A percentile compares a stretch with the other conserved stretches of the same genome.
Evolutionary conservation across 2,329 filamentous ascomycete species (phyloP).

Genomic region (Paradendryphiella salina): DNA sequence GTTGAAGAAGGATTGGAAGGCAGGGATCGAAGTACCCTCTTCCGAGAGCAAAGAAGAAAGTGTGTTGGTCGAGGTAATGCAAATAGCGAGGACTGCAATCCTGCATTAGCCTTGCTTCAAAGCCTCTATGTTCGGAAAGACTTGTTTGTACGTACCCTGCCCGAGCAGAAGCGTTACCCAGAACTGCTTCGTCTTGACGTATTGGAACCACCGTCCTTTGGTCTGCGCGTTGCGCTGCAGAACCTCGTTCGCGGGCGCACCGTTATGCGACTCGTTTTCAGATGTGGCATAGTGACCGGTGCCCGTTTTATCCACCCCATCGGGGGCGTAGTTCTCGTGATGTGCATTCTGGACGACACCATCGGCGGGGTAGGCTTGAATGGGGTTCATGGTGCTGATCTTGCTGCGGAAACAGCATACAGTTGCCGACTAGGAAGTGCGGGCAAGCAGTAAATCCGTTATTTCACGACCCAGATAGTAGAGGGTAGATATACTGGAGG

Average conservation of each 20-base stretch:
- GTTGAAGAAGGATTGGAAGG: constrained; percentile 95
- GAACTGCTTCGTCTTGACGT: constrained; percentile 82
- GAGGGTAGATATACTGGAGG: constrained; percentile 28
- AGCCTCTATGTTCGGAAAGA: background rate
- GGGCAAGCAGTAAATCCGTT: no score
- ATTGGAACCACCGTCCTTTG: constrained; percentile 62
- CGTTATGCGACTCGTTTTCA: constrained; percentile 34
- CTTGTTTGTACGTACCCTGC: constrained; percentile 46
- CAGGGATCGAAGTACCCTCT: constrained; percentile 77
- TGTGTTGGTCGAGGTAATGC: constrained; percentile 91
- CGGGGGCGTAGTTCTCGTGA: constrained; percentile 21
- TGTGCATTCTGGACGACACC: constrained; percentile 24
- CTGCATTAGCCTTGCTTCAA: background rate
- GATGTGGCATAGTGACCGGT: constrained; percentile 25
- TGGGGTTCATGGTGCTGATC: constrained; percentile 14
- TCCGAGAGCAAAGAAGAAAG: constrained; percentile 75
- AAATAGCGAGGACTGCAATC: constrained; percentile 59
- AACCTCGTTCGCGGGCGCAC: constrained; percentile 22
- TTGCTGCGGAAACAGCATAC: background rate
- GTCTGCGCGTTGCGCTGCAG: constrained; percentile 45
- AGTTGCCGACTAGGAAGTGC: no score
- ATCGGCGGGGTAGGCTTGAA: constrained; percentile 16
- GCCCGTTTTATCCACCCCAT: constrained; percentile 22
- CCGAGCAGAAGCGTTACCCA: constrained; percentile 81
- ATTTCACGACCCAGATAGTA: no score